phyloP scores from a whole-genome alignment of 768 basidiomycete genomes.

The Infundibulicybe gibba region DNA sequence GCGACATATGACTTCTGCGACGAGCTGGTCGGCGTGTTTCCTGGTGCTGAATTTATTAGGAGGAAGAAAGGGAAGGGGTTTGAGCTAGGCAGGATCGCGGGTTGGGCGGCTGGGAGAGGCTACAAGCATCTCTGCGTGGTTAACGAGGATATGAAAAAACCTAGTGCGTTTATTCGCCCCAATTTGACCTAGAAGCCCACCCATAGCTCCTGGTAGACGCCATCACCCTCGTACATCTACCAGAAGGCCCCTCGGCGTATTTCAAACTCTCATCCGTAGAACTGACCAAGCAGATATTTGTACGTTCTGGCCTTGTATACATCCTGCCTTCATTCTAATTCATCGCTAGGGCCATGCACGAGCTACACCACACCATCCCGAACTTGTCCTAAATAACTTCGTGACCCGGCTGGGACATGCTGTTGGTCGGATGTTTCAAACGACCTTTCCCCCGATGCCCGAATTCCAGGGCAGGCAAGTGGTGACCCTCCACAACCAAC shows the following conservation, averaged over 20 bases:
- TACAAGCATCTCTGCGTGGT: slow-evolving; percentile 90
- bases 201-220: slow-evolving; percentile 57
- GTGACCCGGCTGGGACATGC: slow-evolving; percentile 91
- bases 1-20: slow-evolving; percentile 91
- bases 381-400: slow-evolving; percentile 93
- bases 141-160: slow-evolving; percentile 93
- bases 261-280: slow-evolving; percentile 91
- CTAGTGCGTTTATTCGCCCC: slow-evolving; percentile 56
- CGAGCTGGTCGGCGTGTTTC: slow-evolving; percentile 85
- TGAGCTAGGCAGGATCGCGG: slow-evolving; percentile 86
- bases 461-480: slow-evolving; percentile 97
- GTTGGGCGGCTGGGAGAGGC: slow-evolving; percentile 88
- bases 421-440: slow-evolving; percentile 94
- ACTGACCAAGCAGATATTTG: slow-evolving; percentile 82
- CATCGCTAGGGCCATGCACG: slow-evolving; percentile 78
- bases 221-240: slow-evolving; percentile 87
- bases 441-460: slow-evolving; percentile 90
- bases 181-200: slow-evolving; percentile 2
- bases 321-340: background rate
- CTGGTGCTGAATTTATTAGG: slow-evolving; percentile 86
- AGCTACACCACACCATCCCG: slow-evolving; percentile 90
- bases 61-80: slow-evolving; percentile 88
- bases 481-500: slow-evolving; percentile 94
- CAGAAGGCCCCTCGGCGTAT: slow-evolving; percentile 90
- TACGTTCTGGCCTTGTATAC: slow-evolving; percentile 28